Base-by-base conservation (phyloP, 306 rosid species). In the Lathyrus aphaca region DNA sequence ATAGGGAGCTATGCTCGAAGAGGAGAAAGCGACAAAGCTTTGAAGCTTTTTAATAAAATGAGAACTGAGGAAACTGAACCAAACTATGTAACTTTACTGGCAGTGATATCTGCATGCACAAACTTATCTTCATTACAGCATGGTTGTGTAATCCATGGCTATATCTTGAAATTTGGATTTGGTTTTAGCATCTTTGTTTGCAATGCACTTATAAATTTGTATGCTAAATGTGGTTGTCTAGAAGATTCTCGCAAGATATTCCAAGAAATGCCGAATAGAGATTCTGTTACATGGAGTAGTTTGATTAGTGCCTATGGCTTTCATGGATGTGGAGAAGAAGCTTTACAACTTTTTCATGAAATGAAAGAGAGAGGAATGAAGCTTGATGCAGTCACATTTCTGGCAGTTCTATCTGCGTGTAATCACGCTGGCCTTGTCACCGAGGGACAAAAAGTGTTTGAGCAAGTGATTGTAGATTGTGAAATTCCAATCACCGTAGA, bases 201-300 rank as follows among this genome's bases (percentile, higher is more conserved):
- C 0, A 89, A 89, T 66, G 85, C 91, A 18, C 88, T 89, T 23
- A 79, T 82, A 39, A 73, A 86, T 32, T 84, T 89, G 96, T 89
- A 89, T 75, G 91, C 90, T 19, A 84, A 89, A 72, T 86, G 88
- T 64, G 88, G 96, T 46, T 77, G 72, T 74, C 51, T 89, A 16
- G 54, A 66, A 13, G 77, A 70, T 69, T 81, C 89, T 11, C 64
- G 0, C 21, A 77, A 81, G 73, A 49, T 79, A 45, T 86, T 89
- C 77, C 64, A 44, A 38, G 90, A 86, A 78, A 86, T 77, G 85
- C 78, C 75, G 0, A 77, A 21, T 30, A 81, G 32, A 81, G 96
- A 84, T 73, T 79, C 56, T n/a, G 58, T 83, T 75, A 79, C 96
- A 0, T 89, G 91, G 89, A 81, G 87, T 68, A 79, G 87, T 57